Conservation (phyloP, 257 asterid species). For the Nicotiana otophora region DNA sequence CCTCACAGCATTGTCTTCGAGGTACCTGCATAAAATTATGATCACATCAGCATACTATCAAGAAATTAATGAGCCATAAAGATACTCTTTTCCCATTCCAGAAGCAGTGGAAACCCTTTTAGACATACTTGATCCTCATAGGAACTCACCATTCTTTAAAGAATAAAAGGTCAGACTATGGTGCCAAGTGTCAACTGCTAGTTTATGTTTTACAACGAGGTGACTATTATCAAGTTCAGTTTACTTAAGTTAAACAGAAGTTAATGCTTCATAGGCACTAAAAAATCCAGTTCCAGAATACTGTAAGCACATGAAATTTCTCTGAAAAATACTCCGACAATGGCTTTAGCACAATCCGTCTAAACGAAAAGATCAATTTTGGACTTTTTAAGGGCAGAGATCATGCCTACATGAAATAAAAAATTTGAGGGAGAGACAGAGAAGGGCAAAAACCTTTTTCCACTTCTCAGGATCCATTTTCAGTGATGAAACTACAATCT, state of each 20-base stretch:
- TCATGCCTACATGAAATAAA: too few relatives aligned
- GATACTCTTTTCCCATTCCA: background rate
- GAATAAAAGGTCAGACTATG: background rate
- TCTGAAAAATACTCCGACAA: too few relatives aligned
- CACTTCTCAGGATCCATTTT: conserved; percentile 53
- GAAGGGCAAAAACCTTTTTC: conserved; percentile 45
- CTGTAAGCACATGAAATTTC: too few relatives aligned
- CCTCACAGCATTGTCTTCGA: conserved; percentile 66
- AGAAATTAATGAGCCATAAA: background rate
- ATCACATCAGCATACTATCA: background rate
- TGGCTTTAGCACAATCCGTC: background rate
- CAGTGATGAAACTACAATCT: conserved; percentile 40
- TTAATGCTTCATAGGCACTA: too few relatives aligned
- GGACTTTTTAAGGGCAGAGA: background rate
- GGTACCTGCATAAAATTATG: conserved; percentile 42
- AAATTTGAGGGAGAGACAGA: background rate
- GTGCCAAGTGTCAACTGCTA: too few relatives aligned
- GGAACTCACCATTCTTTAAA: too few relatives aligned
- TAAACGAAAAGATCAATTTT: background rate
- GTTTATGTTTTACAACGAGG: too few relatives aligned
- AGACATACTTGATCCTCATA: too few relatives aligned
- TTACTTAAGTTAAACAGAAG: too few relatives aligned
- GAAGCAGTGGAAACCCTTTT: background rate
- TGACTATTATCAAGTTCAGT: too few relatives aligned
- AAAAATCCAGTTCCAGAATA: too few relatives aligned